Evolutionary conservation across 176 grass and related monocot species (phyloP).

Genomic region (Pontederia paniculata): DNA sequence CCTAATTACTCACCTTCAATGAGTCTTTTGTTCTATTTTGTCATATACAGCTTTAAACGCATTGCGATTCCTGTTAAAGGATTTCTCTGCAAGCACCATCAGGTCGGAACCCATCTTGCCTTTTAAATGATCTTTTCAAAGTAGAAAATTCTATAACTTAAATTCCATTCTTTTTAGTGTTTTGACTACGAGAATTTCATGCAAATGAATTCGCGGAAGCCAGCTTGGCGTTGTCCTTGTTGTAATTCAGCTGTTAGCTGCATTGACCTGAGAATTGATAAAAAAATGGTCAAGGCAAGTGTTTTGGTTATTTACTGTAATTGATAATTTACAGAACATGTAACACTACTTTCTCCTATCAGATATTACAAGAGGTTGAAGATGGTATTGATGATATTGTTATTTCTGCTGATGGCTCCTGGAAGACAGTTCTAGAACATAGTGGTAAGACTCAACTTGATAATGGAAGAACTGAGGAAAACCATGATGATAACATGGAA

Average conservation of each 20-base stretch:
- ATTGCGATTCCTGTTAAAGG: conserved; percentile 81
- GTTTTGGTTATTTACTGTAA: conserved; percentile 1
- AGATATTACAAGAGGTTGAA: conserved; percentile 69
- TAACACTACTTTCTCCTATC: conserved; percentile 6
- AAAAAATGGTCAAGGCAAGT: conserved; percentile 79
- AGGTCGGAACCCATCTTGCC: conserved; percentile 38
- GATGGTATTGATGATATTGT: conserved; percentile 38
- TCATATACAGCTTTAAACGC: conserved; percentile 55
- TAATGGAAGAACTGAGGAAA: conserved; percentile 14
- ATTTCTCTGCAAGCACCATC: conserved; percentile 78
- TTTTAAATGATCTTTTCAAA: conserved; percentile 9
- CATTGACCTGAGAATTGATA: conserved; percentile 61
- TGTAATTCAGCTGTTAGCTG: conserved; percentile 62
- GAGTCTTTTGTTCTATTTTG: conserved; percentile 13
- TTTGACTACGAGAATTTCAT: conserved; percentile 98
- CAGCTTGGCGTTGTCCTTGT: conserved; percentile 74
- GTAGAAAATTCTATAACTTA: conserved; percentile 15
- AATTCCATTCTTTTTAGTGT: conserved; percentile 36
- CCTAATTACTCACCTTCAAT: neutral
- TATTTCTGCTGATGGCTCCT: conserved; percentile 68
- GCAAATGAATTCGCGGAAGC: conserved; percentile 84
- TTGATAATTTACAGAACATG: conserved; percentile 8
- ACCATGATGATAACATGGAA: conserved; percentile 21
- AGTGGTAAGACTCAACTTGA: conserved; percentile 34
- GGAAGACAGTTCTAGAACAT: conserved; percentile 47